Base-by-base conservation (phyloP, 352 stramenopile genomes). In the Pythium aristosporum region DNA sequence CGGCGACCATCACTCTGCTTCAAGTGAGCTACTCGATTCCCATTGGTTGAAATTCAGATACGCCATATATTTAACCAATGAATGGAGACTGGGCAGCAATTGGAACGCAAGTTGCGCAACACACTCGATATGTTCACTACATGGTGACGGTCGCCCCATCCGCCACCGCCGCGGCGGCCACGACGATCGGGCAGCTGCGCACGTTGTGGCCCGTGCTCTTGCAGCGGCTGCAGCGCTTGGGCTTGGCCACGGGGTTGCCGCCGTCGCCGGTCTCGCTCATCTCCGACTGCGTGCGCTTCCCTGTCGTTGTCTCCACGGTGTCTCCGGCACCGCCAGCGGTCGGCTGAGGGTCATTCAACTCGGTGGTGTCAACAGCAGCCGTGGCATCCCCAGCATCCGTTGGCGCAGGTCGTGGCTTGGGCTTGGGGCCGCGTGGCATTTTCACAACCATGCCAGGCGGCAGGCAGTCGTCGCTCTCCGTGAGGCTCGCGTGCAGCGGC, bases 221-320 rank as follows among this genome's bases (percentile, higher is more conserved):
- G 56, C 79, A 88, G 39, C 77, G 77, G 46, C 73, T 79, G 57
- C 79, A 88, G 23, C 80, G 65, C n/a, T 63, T 63, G 32, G 56
- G 56, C 56, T 63, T 63, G 56, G 11, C 21, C 18, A 25, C 13
- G 21, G 53, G 34, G 11, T 58, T 15, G 39, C 39, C 8, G 28
- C 18, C 48, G 42, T n/a, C 46, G 21, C 20, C 46, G 46, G 28
- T 20, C 8, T 37, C 23, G 47, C 47, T 53, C 5, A 30, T 23
- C 23, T 37, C 12, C 37, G 12, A n/a, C 37, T n/a, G 37, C 37
- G 37, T 43, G 37, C 16, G 44, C n/a, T 50, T 37, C 8, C n/a
- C n/a, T 11, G 25, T 43, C 42, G 54, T 18, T 9, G 28, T 41
- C 21, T 9, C 20, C 28, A 23, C 10, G 8, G 25, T 23, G 7